Percentiles rank a stretch among this genome's conserved stretches.
phyloP scores from a whole-genome alignment of 2,329 filamentous ascomycete species.

The Pseudopithomyces maydicus region DNA sequence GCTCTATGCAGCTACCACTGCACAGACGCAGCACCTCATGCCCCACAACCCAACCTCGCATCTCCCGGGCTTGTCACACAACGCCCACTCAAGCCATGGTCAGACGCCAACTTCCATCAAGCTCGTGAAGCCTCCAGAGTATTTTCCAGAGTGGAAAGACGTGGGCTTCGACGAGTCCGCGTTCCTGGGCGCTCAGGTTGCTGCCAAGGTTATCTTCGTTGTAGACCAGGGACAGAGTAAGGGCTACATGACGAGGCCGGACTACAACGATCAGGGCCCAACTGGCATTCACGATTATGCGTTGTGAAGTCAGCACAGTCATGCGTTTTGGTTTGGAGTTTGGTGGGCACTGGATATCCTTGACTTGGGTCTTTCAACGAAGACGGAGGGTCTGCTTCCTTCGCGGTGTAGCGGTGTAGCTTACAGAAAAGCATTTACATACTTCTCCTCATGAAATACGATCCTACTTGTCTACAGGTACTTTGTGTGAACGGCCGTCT shows the following conservation, averaged over 20 bases:
- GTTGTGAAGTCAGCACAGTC: slow-evolving; percentile 28
- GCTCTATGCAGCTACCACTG: slow-evolving; percentile 86
- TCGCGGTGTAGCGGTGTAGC: background rate
- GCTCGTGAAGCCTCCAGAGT: slow-evolving; percentile 76
- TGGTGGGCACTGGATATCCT: slow-evolving; percentile 14
- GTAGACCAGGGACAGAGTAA: slow-evolving; percentile 69
- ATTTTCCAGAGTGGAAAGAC: slow-evolving; percentile 89
- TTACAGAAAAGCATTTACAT: background rate
- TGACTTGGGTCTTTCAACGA: background rate
- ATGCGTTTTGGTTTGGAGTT: slow-evolving; percentile 21
- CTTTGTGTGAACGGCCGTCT: background rate
- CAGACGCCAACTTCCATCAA: slow-evolving; percentile 87
- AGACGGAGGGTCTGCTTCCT: background rate
- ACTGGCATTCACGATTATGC: slow-evolving; percentile 65
- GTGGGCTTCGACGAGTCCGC: slow-evolving; percentile 76
- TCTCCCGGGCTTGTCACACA: slow-evolving; percentile 47
- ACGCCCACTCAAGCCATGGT: slow-evolving; percentile 65
- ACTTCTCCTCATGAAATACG: background rate
- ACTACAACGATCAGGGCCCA: slow-evolving; percentile 71
- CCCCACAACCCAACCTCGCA: slow-evolving; percentile 41
- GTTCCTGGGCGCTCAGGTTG: slow-evolving; percentile 87
- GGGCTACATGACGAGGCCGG: slow-evolving; percentile 70
- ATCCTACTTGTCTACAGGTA: background rate
- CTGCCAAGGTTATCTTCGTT: slow-evolving; percentile 75
- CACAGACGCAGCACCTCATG: slow-evolving; percentile 60